Evolutionary conservation across 495 filamentous ascomycete genomes (phyloP).

Genomic region (Viridothelium virens): DNA sequence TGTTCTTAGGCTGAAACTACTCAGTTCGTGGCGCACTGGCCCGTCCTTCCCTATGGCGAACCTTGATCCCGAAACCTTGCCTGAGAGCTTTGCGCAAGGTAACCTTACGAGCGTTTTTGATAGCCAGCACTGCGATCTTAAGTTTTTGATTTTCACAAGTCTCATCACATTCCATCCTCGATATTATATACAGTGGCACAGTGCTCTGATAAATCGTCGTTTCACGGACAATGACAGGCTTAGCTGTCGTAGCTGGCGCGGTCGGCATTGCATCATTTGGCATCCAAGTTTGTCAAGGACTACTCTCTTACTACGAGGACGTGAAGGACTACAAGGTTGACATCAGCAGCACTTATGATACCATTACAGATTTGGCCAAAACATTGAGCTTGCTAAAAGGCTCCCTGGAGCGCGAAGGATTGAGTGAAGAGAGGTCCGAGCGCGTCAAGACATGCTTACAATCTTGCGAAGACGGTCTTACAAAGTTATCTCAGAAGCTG

Average conservation of each 20-base stretch:
- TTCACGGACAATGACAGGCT: background rate
- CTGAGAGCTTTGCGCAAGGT: background rate
- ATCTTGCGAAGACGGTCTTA: conserved; percentile 8
- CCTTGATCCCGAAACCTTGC: no score
- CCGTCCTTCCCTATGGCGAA: no score
- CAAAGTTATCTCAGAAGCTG: conserved; percentile 11
- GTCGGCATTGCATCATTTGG: conserved; percentile 19
- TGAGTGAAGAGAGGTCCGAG: background rate
- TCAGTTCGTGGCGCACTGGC: no score
- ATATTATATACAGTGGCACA: background rate
- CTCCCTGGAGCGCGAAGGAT: background rate
- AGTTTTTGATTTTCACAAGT: background rate
- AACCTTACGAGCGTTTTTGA: background rate
- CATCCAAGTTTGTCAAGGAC: conserved; percentile 19
- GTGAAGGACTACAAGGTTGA: conserved; percentile 16
- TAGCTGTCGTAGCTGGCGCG: background rate
- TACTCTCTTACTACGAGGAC: conserved; percentile 18
- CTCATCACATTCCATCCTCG: background rate
- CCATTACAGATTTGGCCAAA: conserved; percentile 10
- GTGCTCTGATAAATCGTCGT: background rate
- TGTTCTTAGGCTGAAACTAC: no score
- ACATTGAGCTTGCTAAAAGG: conserved; percentile 12
- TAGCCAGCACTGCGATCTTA: background rate
- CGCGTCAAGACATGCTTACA: conserved; percentile 5
- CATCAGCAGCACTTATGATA: conserved; percentile 12